Percentiles rank a stretch among this genome's conserved stretches.
phyloP scores from a whole-genome alignment of 306 rosid species.

The Prunus kanzakura region DNA sequence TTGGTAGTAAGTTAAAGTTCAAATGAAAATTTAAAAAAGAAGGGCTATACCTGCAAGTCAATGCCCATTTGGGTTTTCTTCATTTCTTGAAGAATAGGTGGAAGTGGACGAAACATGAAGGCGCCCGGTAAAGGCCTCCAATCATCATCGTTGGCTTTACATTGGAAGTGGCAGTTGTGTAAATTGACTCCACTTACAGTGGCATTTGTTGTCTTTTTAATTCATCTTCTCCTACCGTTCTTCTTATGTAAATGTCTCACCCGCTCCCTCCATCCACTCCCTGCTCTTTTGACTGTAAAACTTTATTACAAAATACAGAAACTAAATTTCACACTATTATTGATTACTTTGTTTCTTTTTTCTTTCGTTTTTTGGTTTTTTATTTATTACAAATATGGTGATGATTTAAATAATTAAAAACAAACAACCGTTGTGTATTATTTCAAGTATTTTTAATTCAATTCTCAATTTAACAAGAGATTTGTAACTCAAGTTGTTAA shows the following conservation, averaged over 20 bases:
- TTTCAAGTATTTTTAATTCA: no score
- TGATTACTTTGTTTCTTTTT: no score
- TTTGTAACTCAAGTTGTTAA: no score
- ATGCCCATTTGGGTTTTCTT: conserved; percentile 4
- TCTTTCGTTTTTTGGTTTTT: no score
- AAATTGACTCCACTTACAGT: background rate
- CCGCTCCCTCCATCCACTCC: background rate
- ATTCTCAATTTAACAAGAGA: no score
- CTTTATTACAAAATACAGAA: no score
- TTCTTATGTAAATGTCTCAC: background rate
- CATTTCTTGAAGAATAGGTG: background rate
- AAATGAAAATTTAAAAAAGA: background rate
- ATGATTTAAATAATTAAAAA: no score
- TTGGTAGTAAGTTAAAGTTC: background rate
- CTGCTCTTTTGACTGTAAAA: no score
- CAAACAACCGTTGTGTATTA: no score
- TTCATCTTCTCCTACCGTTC: background rate
- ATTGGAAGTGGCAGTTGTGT: background rate
- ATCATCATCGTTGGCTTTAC: background rate
- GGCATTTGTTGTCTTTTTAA: background rate
- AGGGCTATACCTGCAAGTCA: conserved; percentile 20
- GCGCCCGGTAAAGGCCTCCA: conserved; percentile 4
- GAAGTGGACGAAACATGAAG: background rate
- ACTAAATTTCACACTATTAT: no score
- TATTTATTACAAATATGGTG: no score